Base-by-base conservation (phyloP, 768 basidiomycete genomes). In the Mycena albidolilacea region DNA sequence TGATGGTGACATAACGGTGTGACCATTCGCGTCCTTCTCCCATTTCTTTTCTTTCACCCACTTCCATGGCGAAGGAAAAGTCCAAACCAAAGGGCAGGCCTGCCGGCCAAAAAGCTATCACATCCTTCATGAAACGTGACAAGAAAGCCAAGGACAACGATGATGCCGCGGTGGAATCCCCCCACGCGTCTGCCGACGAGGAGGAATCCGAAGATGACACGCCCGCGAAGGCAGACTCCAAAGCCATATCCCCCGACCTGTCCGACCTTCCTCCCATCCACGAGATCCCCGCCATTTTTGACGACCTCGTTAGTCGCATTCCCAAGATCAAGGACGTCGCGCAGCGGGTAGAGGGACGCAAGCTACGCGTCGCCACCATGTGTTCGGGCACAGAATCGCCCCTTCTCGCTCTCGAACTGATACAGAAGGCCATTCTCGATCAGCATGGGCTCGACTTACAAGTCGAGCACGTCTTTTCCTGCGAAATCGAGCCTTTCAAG, bases 341-440 rank as follows among this genome's bases (percentile, higher is more conserved):
- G 19, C 86, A 91, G 76, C 91, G 86, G 57, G 83, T 95, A 60
- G 82, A 87, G 70, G 96, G 96, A 2, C 90, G 96, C 70, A 96
- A 94, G 78, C 85, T 98, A 80, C 93, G 96, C 81, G 90, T 98
- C 71, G 97, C 96, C 5, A 98, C 97, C 12, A 98, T 98, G 97
- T 98, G 94, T 82, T 97, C 96, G 52, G 97, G 97, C 35, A 98
- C 97, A 7, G 97, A 98, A 79, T 96, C 95, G 2, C 97, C 97
- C 63, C 88, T 98, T 30, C 91, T 98, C 44, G 97, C 97, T 15
- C 86, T 98, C 58, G 92, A 94, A 39, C 84, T 97, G 72, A 95
- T 98, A 57, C 91, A 92, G 69, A 90, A 92, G 70, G 90, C 92
- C 6, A 89, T 97, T 75, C 82, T 89, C 39, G 90, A 92, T 39